phyloP scores from a whole-genome alignment of 345 rosid species.

The Camelina sativa region DNA sequence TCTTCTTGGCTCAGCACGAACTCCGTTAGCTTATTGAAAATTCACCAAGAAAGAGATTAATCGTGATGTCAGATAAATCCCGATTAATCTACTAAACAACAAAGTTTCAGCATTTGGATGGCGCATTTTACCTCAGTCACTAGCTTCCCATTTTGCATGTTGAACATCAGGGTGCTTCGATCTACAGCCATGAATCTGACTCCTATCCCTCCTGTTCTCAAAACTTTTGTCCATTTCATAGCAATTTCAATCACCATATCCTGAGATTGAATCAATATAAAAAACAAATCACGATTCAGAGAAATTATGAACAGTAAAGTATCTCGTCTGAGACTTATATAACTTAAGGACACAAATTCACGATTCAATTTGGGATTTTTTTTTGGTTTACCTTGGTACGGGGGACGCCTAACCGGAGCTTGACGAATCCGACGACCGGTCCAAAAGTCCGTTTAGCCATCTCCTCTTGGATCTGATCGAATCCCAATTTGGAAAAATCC shows the following conservation, averaged over 20 bases:
- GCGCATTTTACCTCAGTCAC: slow-evolving; percentile 55
- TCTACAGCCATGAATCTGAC: slow-evolving; percentile 77
- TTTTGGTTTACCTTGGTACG: slow-evolving; percentile 58
- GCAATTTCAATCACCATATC: slow-evolving; percentile 70
- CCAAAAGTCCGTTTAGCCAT: slow-evolving; percentile 65
- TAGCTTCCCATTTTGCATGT: slow-evolving; percentile 63
- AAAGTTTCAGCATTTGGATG: not conserved
- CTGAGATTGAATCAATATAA: slow-evolving; percentile 43
- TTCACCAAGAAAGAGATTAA: not conserved
- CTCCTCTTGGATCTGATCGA: slow-evolving; percentile 64
- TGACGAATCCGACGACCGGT: slow-evolving; percentile 80
- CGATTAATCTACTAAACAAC: not conserved
- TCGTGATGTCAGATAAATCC: not conserved
- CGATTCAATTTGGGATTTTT: not conserved
- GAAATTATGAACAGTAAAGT: not conserved
- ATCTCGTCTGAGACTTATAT: not conserved
- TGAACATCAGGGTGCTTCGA: slow-evolving; percentile 82
- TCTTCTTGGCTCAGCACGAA: slow-evolving; percentile 73
- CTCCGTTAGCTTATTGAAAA: slow-evolving; percentile 68
- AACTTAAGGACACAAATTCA: not conserved
- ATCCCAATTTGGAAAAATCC: slow-evolving; percentile 64
- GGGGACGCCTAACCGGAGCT: slow-evolving; percentile 74
- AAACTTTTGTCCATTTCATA: slow-evolving; percentile 71
- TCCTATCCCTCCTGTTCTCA: slow-evolving; percentile 77
- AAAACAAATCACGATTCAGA: not conserved